These are phyloP conservation scores for Puya raimondii DNA, from an alignment of 176 grass and related monocot genomes.

Conservation along the genomic window DNA sequence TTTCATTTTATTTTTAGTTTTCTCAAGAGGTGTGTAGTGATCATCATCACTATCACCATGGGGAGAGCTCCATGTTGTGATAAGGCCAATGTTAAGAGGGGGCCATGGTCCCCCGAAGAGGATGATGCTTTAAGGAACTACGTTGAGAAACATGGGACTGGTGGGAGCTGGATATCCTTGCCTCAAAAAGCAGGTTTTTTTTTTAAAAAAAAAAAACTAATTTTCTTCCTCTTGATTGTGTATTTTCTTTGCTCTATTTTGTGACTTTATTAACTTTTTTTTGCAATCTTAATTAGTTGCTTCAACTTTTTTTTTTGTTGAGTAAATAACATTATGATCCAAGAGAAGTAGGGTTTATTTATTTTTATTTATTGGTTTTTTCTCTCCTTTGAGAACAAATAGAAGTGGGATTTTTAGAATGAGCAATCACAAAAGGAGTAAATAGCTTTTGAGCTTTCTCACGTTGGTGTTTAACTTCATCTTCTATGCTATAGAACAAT, in stretches of 20 bases:
- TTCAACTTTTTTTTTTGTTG: no score
- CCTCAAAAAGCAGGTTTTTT: slow-evolving; percentile 53
- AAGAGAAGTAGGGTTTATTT: no score
- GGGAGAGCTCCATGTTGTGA: slow-evolving; percentile 87
- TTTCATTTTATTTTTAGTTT: neutral
- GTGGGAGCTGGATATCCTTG: slow-evolving; percentile 79
- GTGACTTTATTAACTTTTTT: no score
- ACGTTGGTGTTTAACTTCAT: no score
- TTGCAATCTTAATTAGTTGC: no score
- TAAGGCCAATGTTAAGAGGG: slow-evolving; percentile 71
- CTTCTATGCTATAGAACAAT: no score
- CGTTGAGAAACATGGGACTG: slow-evolving; percentile 50
- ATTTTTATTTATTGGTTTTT: no score
- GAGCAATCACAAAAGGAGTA: no score
- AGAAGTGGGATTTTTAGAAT: no score
- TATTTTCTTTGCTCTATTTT: neutral
- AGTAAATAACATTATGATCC: no score
- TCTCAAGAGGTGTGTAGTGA: neutral
- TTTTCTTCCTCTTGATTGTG: neutral
- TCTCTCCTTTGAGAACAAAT: no score
- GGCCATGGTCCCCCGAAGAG: slow-evolving; percentile 84
- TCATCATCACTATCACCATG: slow-evolving; percentile 24
- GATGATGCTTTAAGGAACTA: slow-evolving; percentile 58
- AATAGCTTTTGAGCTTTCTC: no score
- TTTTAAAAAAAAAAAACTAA: neutral